Percentiles rank a stretch among this genome's conserved stretches.
phyloP scores from a whole-genome alignment of 805 yeast genomes.

The Lachancea sp. region DNA sequence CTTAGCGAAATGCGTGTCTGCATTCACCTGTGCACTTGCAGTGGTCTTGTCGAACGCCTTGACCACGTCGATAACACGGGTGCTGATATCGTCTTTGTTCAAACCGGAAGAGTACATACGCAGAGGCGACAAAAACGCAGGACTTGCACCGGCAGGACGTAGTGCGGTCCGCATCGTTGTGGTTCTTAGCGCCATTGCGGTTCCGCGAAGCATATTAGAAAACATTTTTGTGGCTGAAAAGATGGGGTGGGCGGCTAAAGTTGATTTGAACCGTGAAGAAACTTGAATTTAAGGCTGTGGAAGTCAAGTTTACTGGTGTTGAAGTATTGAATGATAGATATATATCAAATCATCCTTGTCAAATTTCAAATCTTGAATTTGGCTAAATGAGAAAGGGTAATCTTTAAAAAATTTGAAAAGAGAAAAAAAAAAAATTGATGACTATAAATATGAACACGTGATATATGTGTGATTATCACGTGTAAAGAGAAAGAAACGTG shows the following conservation, averaged over 20 bases:
- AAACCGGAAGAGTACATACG: constrained; percentile 59
- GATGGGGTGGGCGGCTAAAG: too few species aligned
- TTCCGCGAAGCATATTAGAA: constrained; percentile 42
- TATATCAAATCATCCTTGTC: background rate
- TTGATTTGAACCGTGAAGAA: too few species aligned
- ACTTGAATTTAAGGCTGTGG: too few species aligned
- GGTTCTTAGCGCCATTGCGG: constrained; percentile 34
- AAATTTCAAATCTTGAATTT: background rate
- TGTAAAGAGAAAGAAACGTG: too few species aligned
- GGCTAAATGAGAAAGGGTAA: too few species aligned
- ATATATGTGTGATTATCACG: too few species aligned
- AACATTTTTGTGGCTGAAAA: constrained; percentile 34
- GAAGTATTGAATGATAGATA: too few species aligned
- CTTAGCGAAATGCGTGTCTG: constrained; percentile 44
- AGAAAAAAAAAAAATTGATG: too few species aligned
- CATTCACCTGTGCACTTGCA: constrained; percentile 35
- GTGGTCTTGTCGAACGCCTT: constrained; percentile 57
- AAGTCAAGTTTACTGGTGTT: too few species aligned
- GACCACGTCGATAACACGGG: constrained; percentile 75
- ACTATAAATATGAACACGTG: too few species aligned
- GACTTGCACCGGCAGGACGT: constrained; percentile 23
- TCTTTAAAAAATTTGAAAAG: too few species aligned
- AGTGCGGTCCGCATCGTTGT: constrained; percentile 32
- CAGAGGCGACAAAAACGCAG: constrained; percentile 14
- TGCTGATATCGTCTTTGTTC: constrained; percentile 71